phyloP scores from a whole-genome alignment of 192 early-diverging fungal genomes.

The Dissophora ornata region DNA sequence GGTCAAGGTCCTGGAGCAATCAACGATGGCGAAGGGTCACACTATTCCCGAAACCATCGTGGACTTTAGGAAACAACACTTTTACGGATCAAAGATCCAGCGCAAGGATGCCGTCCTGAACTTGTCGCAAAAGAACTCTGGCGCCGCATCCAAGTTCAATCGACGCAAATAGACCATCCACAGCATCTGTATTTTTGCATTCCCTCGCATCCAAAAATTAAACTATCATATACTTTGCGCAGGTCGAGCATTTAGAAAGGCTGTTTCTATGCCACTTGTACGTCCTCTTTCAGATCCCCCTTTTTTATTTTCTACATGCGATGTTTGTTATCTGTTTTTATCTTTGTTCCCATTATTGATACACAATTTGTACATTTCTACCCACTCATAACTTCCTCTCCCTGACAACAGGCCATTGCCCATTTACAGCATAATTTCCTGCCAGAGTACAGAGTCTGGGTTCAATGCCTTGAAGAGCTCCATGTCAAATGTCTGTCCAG shows the following conservation, averaged over 20 bases:
- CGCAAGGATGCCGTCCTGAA: constrained; percentile 43
- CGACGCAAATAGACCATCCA: constrained; percentile 25
- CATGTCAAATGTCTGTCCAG: constrained; percentile 61
- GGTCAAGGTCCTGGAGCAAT: constrained; percentile 44
- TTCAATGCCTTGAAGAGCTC: constrained; percentile 69
- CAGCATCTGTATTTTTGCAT: background rate
- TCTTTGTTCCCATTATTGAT: background rate
- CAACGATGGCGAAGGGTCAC: constrained; percentile 34
- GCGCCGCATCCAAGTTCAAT: constrained; percentile 33
- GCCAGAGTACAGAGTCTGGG: constrained; percentile 68
- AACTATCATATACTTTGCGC: too few relatives aligned
- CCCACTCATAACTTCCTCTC: too few relatives aligned
- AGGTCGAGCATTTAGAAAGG: too few relatives aligned
- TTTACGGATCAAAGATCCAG: constrained; percentile 32
- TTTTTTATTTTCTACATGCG: background rate
- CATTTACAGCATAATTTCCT: constrained; percentile 59
- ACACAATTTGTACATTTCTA: background rate
- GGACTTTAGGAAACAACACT: constrained; percentile 48
- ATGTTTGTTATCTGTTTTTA: too few relatives aligned
- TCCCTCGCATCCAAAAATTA: background rate
- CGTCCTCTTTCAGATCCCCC: background rate
- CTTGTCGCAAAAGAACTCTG: constrained; percentile 14
- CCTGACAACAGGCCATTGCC: too few relatives aligned
- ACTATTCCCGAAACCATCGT: constrained; percentile 42
- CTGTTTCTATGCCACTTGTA: background rate